Percentiles rank a stretch among this genome's conserved stretches.
Conservation (phyloP, 805 yeast genomes). For the Saccharomycopsis sp. region DNA sequence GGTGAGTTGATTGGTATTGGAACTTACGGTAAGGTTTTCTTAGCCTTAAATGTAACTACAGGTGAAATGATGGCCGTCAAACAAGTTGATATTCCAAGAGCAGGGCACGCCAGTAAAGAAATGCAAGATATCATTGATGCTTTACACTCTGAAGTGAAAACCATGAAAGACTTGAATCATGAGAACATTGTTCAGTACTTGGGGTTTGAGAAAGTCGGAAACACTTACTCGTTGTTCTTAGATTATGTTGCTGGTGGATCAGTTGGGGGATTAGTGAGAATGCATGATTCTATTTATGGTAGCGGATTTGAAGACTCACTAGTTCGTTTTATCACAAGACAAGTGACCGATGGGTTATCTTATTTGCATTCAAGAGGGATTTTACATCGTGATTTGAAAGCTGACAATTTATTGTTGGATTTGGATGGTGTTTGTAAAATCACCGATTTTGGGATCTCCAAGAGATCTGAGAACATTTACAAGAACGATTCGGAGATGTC, state of each 20-base stretch:
- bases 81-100: conserved; percentile 68
- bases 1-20: conserved; percentile 97
- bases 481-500: conserved; percentile 93
- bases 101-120: conserved; percentile 36
- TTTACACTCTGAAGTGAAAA: conserved; percentile 82
- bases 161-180: conserved; percentile 91
- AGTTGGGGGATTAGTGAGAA: conserved; percentile 75
- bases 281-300: no score
- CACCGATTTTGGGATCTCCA: conserved; percentile 94
- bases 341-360: conserved; percentile 77
- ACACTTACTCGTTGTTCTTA: conserved; percentile 75
- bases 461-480: conserved; percentile 76
- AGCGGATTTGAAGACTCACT: conserved; percentile 74
- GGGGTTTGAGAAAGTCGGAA: conserved; percentile 76
- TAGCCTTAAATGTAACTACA: conserved; percentile 89
- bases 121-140: conserved; percentile 68
- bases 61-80: conserved; percentile 99
- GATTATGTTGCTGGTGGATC: conserved; percentile 99
- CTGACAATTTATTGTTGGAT: conserved; percentile 85
- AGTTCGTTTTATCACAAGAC: conserved; percentile 66
- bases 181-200: conserved; percentile 90
- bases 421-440: conserved; percentile 92
- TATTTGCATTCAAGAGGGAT: conserved; percentile 84
- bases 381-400: conserved; percentile 88
- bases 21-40: conserved; percentile 87